These are phyloP conservation scores for Cutaneotrichosporon sp. DNA, from an alignment of 1,284 basidiomycete genomes.

Conservation along the genomic window DNA sequence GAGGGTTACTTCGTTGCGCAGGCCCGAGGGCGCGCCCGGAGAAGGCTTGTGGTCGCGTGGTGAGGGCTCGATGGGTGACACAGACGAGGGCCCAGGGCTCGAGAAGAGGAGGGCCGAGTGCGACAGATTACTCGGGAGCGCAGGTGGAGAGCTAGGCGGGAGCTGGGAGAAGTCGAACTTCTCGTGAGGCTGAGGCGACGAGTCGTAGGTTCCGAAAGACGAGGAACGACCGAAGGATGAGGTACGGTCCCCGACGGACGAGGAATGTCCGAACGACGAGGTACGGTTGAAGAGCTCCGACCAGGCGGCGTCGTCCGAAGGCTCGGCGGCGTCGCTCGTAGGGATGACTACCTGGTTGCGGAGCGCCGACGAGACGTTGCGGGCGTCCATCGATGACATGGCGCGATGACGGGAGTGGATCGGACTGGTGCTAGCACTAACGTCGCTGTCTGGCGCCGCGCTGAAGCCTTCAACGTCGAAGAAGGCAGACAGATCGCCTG, in stretches of 20 bases:
- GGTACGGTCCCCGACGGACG: neutral
- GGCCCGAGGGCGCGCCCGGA: constrained; percentile 12
- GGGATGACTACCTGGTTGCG: neutral
- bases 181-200: constrained; percentile 21
- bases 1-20: constrained; percentile 19
- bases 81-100: constrained; percentile 19
- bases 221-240: neutral
- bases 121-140: constrained; percentile 29
- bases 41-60: constrained; percentile 17
- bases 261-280: constrained; percentile 27
- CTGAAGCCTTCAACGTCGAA: constrained; percentile 46
- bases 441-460: constrained; percentile 19
- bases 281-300: constrained; percentile 43
- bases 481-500: constrained; percentile 41
- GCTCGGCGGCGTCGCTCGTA: constrained; percentile 6
- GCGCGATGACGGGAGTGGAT: neutral
- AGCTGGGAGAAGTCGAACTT: constrained; percentile 46
- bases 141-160: constrained; percentile 43
- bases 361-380: constrained; percentile 19
- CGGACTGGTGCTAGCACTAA: neutral
- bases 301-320: constrained; percentile 39
- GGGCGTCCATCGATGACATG: constrained; percentile 6
- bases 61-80: constrained; percentile 15
- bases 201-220: constrained; percentile 8
- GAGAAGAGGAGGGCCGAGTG: constrained; percentile 41